These are phyloP conservation scores for Albizia julibrissin DNA, from an alignment of 306 rosid genomes.

Conservation along the genomic window DNA sequence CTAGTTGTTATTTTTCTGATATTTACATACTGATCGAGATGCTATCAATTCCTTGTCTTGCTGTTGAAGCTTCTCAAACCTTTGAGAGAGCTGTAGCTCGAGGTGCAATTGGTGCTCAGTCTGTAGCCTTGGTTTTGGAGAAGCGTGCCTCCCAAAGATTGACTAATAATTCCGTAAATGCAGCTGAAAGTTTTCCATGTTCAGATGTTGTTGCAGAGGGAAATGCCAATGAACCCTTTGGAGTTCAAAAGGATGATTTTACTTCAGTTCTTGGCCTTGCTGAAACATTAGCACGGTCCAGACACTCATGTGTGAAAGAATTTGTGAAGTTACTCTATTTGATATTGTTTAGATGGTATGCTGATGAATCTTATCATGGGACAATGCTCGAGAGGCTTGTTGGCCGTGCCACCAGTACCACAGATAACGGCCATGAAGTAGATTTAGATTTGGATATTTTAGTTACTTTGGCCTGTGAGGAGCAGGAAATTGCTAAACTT, in stretches of 20 bases:
- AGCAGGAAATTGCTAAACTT: slow-evolving; percentile 78
- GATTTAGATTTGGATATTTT: slow-evolving; percentile 87
- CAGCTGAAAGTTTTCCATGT: slow-evolving; percentile 60
- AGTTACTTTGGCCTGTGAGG: slow-evolving; percentile 82
- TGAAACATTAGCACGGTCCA: slow-evolving; percentile 88
- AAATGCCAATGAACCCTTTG: slow-evolving; percentile 70
- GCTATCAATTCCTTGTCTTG: slow-evolving; percentile 95
- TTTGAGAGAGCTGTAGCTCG: slow-evolving; percentile 97
- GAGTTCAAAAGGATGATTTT: slow-evolving; percentile 80
- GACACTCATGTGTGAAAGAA: slow-evolving; percentile 73
- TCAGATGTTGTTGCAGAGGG: slow-evolving; percentile 62
- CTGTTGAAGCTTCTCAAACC: slow-evolving; percentile 93
- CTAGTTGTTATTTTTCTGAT: slow-evolving; percentile 78
- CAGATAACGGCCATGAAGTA: slow-evolving; percentile 67
- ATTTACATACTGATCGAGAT: slow-evolving; percentile 83
- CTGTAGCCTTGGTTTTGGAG: slow-evolving; percentile 89
- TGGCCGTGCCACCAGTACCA: slow-evolving; percentile 74
- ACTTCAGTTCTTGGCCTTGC: slow-evolving; percentile 95
- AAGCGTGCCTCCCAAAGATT: slow-evolving; percentile 82
- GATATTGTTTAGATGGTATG: slow-evolving; percentile 90
- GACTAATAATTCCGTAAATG: slow-evolving; percentile 50
- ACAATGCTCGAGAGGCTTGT: slow-evolving; percentile 91
- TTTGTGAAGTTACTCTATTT: slow-evolving; percentile 85
- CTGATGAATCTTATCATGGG: slow-evolving; percentile 75
- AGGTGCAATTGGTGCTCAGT: slow-evolving; percentile 81